phyloP scores from a whole-genome alignment of 2,329 filamentous ascomycete genomes.

The Aspergillus sp. region DNA sequence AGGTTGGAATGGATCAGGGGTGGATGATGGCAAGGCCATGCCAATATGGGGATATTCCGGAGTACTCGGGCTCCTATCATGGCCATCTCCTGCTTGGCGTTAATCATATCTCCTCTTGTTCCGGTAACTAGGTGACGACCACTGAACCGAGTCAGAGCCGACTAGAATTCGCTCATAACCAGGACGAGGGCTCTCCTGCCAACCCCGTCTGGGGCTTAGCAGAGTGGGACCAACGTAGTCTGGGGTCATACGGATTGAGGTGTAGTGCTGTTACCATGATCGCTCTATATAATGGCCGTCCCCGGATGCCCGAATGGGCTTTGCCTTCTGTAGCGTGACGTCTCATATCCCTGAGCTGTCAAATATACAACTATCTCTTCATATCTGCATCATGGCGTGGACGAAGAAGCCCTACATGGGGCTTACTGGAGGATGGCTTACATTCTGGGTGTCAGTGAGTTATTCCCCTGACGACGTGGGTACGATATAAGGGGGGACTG shows the following conservation, averaged over 20 bases:
- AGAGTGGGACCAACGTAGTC: not conserved
- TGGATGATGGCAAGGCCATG: not conserved
- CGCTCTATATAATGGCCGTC: not conserved
- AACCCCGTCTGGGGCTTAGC: not conserved
- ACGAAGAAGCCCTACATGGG: slow-evolving; percentile 51
- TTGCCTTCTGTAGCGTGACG: not conserved
- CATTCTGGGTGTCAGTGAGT: slow-evolving; percentile 55
- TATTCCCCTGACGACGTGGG: not conserved
- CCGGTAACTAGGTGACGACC: not conserved
- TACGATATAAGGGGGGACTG: not conserved
- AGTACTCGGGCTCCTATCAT: not conserved
- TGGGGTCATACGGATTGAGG: not conserved
- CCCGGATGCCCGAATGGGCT: not conserved
- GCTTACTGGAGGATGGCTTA: slow-evolving; percentile 54
- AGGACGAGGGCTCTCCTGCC: not conserved
- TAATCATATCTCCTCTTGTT: not conserved
- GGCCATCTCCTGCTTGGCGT: not conserved
- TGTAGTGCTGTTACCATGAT: not conserved
- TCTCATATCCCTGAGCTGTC: not conserved
- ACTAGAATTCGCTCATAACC: not conserved
- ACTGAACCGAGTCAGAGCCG: not conserved
- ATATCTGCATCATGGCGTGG: not conserved
- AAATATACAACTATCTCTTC: not conserved
- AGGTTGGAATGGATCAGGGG: not conserved
- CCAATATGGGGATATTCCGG: not conserved